phyloP scores from a whole-genome alignment of 148 eudicot species.

The Agrostemma githago region DNA sequence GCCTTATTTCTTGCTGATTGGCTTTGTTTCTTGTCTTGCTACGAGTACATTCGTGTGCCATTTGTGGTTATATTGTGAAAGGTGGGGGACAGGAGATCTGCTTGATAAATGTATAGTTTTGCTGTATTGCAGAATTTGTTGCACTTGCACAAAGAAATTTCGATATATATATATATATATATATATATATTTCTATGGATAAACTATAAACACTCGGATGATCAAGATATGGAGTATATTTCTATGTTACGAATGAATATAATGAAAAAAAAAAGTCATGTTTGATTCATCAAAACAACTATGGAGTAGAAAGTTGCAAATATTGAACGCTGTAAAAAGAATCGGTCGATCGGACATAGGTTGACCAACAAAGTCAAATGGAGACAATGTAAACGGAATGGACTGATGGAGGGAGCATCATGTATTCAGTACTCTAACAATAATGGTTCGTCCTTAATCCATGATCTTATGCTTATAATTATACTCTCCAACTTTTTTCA shows the following conservation, averaged over 20 bases:
- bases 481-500: constrained; percentile 25
- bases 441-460: neutral
- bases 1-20: neutral
- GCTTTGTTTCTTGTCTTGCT: constrained; percentile 2
- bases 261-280: neutral
- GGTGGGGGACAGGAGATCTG: neutral
- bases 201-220: neutral
- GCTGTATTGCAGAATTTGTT: neutral
- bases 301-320: neutral
- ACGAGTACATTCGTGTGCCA: neutral
- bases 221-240: neutral
- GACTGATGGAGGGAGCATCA: neutral
- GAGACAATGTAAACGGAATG: too few relatives aligned
- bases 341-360: too few relatives aligned
- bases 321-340: neutral
- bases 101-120: neutral
- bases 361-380: too few relatives aligned
- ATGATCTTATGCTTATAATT: neutral
- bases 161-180: neutral
- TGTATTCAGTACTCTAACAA: neutral
- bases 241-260: neutral
- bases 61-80: neutral
- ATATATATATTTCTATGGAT: neutral
- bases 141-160: neutral
- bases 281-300: neutral